Evolutionary conservation across 2,329 filamentous ascomycete species (phyloP), one percentile per base, ranked within the genome.

Genomic region (Ramichloridium luteum): DNA sequence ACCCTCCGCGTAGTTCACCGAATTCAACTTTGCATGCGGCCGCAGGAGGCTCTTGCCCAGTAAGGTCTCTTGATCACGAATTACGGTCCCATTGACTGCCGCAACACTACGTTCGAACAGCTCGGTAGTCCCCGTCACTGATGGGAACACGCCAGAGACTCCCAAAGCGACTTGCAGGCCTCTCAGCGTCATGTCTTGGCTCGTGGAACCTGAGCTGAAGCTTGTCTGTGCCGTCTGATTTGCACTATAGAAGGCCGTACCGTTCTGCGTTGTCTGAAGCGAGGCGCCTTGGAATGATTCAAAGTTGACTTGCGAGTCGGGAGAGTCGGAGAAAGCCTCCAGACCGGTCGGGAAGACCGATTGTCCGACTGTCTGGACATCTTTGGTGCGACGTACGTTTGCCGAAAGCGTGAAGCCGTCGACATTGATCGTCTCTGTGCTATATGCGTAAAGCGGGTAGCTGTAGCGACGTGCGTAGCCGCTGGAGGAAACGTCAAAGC

Each of bases 381-480:
- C 47, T 20, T 73, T 63, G 9, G 63, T 64, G 10, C 67, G 62
- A 26, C 53, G 53, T 42, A 76, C 52, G n/a, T 47, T 52, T 8
- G 62, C 69, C 14, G 58, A 47, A 34, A 69, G 63, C 2, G 58
- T 60, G 30, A 61, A 55, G 28, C 57, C 58, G 10, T 59, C 50
- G 3, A 59, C 32, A 15, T 62, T 48, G 9, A 59, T 49, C 10
- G 52, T 48, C 33, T 67, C 67, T 2, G 64, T 65, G 11, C 64
- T 68, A 44, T 70, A 70, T 28, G 70, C 70, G 43, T 60, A 65
- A 1, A 82, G 53, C 1, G 77, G 77, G 45, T 79, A 83, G 6
- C 53, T 54, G 49, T 75, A 79, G 4, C 40, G 51, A 15, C 58
- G 54, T 6, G 48, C 46, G 34, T 62, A 65, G 3, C 48, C 52